These are phyloP conservation scores for Colletotrichum cordylinicola DNA, from an alignment of 2,329 filamentous ascomycete species.

Conservation along the genomic window DNA sequence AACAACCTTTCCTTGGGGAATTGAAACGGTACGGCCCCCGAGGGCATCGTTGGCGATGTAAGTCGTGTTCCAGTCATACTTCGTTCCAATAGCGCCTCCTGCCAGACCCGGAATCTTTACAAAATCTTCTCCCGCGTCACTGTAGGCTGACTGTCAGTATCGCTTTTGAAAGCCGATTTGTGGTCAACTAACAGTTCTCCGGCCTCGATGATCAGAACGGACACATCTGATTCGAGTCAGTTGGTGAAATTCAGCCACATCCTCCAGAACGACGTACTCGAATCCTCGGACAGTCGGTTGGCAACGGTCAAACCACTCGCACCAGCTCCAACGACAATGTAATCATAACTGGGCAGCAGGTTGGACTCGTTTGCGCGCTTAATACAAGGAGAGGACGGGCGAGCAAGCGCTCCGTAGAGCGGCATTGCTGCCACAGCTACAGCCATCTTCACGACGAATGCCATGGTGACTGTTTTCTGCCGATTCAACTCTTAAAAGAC, in stretches of 20 bases:
- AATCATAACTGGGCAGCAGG: constrained; percentile 30
- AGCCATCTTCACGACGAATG: constrained; percentile 5
- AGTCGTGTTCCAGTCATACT: constrained; percentile 33
- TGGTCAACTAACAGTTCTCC: constrained; percentile 9
- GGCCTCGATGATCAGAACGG: constrained; percentile 34
- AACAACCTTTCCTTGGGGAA: constrained; percentile 21
- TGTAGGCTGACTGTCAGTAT: neutral
- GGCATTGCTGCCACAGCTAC: constrained; percentile 13
- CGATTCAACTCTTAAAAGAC: neutral
- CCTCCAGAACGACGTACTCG: constrained; percentile 10
- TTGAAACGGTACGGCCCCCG: constrained; percentile 3
- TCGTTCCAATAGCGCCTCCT: constrained; percentile 25
- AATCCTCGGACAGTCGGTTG: constrained; percentile 40
- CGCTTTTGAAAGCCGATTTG: neutral
- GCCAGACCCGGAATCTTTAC: constrained; percentile 31
- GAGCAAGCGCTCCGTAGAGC: constrained; percentile 11
- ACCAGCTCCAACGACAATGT: constrained; percentile 38
- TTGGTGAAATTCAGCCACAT: neutral
- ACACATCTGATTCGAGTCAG: constrained; percentile 22
- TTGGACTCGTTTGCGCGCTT: neutral
- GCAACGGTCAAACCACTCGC: constrained; percentile 41
- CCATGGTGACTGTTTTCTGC: neutral
- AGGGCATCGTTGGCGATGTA: constrained; percentile 13
- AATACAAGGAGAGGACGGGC: constrained; percentile 1
- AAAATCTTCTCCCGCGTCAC: constrained; percentile 25